phyloP scores from a whole-genome alignment of 176 grass and related monocot genomes.

The Oryza glumipatula region DNA sequence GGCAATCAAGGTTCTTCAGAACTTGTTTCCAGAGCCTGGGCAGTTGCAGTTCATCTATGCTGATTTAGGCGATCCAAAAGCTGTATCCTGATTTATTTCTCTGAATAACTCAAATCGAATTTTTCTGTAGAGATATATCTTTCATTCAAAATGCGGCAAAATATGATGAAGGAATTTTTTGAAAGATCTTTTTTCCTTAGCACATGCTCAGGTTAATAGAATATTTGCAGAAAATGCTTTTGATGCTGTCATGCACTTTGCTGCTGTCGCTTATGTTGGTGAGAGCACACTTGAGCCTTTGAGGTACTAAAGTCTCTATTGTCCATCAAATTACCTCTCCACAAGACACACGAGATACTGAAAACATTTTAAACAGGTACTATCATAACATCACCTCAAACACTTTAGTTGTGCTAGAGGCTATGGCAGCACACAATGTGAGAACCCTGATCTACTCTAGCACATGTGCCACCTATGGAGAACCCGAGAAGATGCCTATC shows the following conservation, averaged over 20 bases:
- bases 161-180: background rate
- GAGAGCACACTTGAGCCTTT: conserved; percentile 92
- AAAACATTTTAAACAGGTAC: conserved; percentile 59
- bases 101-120: background rate
- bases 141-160: background rate
- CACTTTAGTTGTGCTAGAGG: conserved; percentile 79
- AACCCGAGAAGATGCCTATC: conserved; percentile 96
- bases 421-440: conserved; percentile 72
- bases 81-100: conserved; percentile 55
- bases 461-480: conserved; percentile 93
- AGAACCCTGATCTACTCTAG: conserved; percentile 93
- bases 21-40: conserved; percentile 64
- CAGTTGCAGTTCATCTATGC: conserved; percentile 84
- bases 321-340: background rate
- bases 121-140: background rate
- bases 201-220: conserved; percentile 55
- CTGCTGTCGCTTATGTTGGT: conserved; percentile 83
- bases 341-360: background rate
- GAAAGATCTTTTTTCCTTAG: conserved; percentile 32
- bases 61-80: conserved; percentile 79
- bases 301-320: conserved; percentile 49
- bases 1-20: conserved; percentile 75
- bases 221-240: conserved; percentile 89
- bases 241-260: conserved; percentile 94
- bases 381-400: conserved; percentile 95